These are phyloP conservation scores for Penicillium coffeae DNA, from an alignment of 495 filamentous ascomycete species.

Conservation along the genomic window DNA sequence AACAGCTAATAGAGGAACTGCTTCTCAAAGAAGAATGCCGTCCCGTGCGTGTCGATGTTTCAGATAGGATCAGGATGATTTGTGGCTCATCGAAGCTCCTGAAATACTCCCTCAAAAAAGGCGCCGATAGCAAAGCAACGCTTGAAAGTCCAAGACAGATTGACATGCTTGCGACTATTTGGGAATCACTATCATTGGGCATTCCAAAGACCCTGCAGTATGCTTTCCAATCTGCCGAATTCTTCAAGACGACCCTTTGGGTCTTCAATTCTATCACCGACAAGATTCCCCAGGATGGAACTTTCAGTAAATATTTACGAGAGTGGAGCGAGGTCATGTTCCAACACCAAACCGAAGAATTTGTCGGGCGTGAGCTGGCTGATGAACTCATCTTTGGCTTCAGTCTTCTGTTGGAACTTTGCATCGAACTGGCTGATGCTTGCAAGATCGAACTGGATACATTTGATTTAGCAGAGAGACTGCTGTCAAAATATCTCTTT, in stretches of 20 bases:
- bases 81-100: slow-evolving; percentile 25
- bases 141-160: slow-evolving; percentile 26
- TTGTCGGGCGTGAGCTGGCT: slow-evolving; percentile 48
- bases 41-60: slow-evolving; percentile 31
- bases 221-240: slow-evolving; percentile 48
- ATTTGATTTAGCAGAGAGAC: slow-evolving; percentile 49
- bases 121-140: neutral
- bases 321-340: slow-evolving; percentile 55
- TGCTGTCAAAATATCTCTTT: slow-evolving; percentile 70
- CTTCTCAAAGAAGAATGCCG: slow-evolving; percentile 33
- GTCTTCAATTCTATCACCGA: slow-evolving; percentile 56
- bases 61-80: slow-evolving; percentile 34
- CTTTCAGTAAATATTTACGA: slow-evolving; percentile 47
- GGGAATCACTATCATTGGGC: slow-evolving; percentile 47
- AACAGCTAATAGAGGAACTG: slow-evolving; percentile 32
- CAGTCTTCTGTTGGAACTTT: slow-evolving; percentile 43
- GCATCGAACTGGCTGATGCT: slow-evolving; percentile 45
- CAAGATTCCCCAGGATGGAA: slow-evolving; percentile 43
- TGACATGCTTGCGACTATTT: slow-evolving; percentile 47
- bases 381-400: slow-evolving; percentile 49
- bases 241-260: slow-evolving; percentile 49
- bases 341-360: slow-evolving; percentile 50
- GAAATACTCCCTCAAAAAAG: slow-evolving; percentile 21
- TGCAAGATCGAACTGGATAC: slow-evolving; percentile 43
- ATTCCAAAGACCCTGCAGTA: slow-evolving; percentile 44